These are phyloP conservation scores for Phytopythium aichiense DNA, from an alignment of 352 stramenopile genomes.

Conservation along the genomic window DNA sequence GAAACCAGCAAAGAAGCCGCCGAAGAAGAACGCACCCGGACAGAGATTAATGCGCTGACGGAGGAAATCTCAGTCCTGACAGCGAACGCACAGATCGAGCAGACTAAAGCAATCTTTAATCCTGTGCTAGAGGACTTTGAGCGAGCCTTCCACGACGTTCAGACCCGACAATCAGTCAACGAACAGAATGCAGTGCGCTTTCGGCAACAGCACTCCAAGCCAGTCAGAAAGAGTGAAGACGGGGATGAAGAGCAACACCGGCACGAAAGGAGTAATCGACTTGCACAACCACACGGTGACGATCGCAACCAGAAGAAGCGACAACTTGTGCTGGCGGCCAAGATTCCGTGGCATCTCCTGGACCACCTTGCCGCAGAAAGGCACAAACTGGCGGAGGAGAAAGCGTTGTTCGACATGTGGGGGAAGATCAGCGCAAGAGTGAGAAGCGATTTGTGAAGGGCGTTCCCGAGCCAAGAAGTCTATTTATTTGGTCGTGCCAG, in stretches of 20 bases:
- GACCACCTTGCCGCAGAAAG: constrained; percentile 55
- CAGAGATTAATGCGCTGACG: constrained; percentile 4
- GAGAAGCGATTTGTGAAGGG: background rate
- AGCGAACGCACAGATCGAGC: constrained; percentile 42
- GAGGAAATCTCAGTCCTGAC: constrained; percentile 3
- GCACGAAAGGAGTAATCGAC: background rate
- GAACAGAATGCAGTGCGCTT: constrained; percentile 3
- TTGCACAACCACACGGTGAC: background rate
- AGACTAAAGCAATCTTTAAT: constrained; percentile 58
- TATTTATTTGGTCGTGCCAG: background rate
- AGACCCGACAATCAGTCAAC: constrained; percentile 26
- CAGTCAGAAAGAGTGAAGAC: background rate
- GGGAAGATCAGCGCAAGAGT: constrained; percentile 22
- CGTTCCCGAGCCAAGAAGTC: background rate
- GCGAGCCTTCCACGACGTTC: constrained; percentile 32
- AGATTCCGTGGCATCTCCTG: constrained; percentile 68
- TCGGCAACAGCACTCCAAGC: background rate
- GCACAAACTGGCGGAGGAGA: constrained; percentile 45
- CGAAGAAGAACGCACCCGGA: constrained; percentile 11
- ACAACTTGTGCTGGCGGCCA: constrained; percentile 30
- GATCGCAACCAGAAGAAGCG: constrained; percentile 30
- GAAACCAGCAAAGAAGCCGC: constrained; percentile 14
- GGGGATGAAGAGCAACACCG: background rate
- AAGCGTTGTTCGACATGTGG: constrained; percentile 57
- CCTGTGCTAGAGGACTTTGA: constrained; percentile 59